These are phyloP conservation scores for Biscutella laevigata DNA, from an alignment of 441 rosid species.

Conservation along the genomic window DNA sequence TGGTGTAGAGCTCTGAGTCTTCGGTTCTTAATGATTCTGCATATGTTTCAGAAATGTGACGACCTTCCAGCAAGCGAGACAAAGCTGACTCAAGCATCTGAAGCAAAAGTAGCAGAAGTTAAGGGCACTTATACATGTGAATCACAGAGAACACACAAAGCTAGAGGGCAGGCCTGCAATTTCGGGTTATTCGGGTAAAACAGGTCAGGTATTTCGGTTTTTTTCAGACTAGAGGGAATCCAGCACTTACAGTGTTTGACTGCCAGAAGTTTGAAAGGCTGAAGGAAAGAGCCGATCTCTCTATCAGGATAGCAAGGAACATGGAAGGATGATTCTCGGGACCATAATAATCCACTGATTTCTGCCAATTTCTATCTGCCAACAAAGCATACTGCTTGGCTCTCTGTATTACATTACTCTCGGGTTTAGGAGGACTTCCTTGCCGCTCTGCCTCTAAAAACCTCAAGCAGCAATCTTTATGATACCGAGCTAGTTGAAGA, in stretches of 20 bases:
- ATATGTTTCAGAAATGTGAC: constrained; percentile 31
- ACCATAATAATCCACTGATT: constrained; percentile 66
- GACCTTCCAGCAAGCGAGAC: constrained; percentile 61
- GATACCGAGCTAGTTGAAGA: constrained; percentile 85
- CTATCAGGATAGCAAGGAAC: constrained; percentile 63
- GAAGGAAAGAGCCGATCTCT: constrained; percentile 56
- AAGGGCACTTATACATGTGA: not conserved
- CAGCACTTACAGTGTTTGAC: constrained; percentile 42
- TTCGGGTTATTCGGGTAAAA: too few relatives aligned
- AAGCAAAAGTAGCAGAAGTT: not conserved
- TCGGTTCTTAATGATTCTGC: constrained; percentile 33
- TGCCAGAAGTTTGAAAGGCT: constrained; percentile 50
- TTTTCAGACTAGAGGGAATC: too few relatives aligned
- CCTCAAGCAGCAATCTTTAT: constrained; percentile 65
- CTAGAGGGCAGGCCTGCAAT: too few relatives aligned
- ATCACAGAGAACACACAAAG: not conserved
- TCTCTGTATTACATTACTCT: constrained; percentile 42
- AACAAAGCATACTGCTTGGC: constrained; percentile 76
- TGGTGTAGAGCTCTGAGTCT: constrained; percentile 39
- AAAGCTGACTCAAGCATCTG: constrained; percentile 82
- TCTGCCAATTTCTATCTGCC: constrained; percentile 86
- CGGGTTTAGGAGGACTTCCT: constrained; percentile 38
- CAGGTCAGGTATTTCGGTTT: too few relatives aligned
- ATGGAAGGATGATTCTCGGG: constrained; percentile 61
- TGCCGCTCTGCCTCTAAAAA: constrained; percentile 43